These are phyloP conservation scores for Biscogniauxia marginata DNA, from an alignment of 2,329 filamentous ascomycete species.

Conservation along the genomic window DNA sequence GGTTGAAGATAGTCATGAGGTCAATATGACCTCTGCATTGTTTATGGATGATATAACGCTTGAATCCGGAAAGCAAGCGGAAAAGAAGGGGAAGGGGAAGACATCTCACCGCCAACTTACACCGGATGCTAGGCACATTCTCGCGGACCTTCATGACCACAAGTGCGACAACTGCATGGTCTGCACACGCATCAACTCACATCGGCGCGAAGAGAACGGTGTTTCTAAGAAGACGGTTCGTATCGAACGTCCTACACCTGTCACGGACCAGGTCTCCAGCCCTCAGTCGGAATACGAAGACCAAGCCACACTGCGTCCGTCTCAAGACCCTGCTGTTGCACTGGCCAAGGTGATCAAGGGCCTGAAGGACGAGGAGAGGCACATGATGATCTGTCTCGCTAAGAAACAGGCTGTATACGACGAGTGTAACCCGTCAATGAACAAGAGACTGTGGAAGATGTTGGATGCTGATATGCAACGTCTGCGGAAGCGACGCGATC, in stretches of 20 bases:
- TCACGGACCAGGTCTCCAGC: conserved; percentile 59
- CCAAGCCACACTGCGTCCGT: conserved; percentile 60
- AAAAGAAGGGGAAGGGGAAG: conserved; percentile 22
- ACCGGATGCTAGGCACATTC: conserved; percentile 49
- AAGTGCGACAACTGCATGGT: conserved; percentile 57
- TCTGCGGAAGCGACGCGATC: conserved; percentile 63
- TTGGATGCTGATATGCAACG: conserved; percentile 61
- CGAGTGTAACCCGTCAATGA: conserved; percentile 63
- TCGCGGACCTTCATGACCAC: conserved; percentile 51
- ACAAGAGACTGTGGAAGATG: conserved; percentile 61
- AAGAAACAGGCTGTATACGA: conserved; percentile 62
- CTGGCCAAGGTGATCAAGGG: conserved; percentile 82
- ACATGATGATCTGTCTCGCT: conserved; percentile 70
- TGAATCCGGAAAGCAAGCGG: conserved; percentile 28
- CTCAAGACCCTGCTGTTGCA: conserved; percentile 68
- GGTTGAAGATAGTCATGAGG: conserved; percentile 35
- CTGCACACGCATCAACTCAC: conserved; percentile 53
- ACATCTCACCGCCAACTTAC: conserved; percentile 47
- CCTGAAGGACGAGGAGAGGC: conserved; percentile 74
- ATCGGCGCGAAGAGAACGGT: conserved; percentile 30
- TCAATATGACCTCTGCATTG: conserved; percentile 59
- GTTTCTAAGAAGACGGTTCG: conserved; percentile 58
- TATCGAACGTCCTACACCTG: conserved; percentile 63
- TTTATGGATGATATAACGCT: conserved; percentile 59
- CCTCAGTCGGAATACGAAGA: conserved; percentile 45